These are phyloP conservation scores for Fraxinus nigra DNA, from an alignment of 305 asterid species.

Conservation along the genomic window DNA sequence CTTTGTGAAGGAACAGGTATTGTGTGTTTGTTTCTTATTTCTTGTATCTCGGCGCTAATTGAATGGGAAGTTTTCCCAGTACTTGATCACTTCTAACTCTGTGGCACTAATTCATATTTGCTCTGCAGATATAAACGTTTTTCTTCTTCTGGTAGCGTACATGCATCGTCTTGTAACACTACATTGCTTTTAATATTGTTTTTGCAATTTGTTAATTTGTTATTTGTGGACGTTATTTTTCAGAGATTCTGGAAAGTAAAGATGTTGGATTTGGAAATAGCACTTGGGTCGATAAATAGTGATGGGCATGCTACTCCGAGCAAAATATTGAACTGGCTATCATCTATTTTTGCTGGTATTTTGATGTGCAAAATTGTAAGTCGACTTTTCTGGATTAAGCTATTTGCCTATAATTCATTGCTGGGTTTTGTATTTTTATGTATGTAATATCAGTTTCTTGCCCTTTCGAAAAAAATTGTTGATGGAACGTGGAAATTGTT, in stretches of 20 bases:
- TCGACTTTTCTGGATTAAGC: neutral
- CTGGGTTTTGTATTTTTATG: constrained; percentile 1
- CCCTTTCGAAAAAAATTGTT: neutral
- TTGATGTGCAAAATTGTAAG: constrained; percentile 89
- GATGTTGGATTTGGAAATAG: constrained; percentile 34
- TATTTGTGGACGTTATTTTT: neutral
- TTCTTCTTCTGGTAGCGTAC: neutral
- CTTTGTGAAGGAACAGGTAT: no score
- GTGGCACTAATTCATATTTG: neutral
- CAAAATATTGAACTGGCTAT: constrained; percentile 59
- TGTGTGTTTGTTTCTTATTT: no score
- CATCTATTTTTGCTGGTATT: constrained; percentile 64
- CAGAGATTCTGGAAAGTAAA: neutral
- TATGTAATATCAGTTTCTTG: neutral
- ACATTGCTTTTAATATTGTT: neutral
- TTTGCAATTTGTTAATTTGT: neutral
- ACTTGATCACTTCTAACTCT: neutral
- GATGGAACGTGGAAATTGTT: neutral
- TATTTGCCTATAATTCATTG: neutral
- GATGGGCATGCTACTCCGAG: constrained; percentile 45
- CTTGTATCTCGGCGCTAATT: no score
- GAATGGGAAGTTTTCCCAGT: no score
- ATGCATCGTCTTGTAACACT: neutral
- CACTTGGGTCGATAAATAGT: constrained; percentile 35
- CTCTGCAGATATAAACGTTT: neutral